Evolutionary conservation across 352 stramenopile genomes (phyloP), one percentile per base, ranked within the genome.

Genomic region (Globisporangium uncinulatum): DNA sequence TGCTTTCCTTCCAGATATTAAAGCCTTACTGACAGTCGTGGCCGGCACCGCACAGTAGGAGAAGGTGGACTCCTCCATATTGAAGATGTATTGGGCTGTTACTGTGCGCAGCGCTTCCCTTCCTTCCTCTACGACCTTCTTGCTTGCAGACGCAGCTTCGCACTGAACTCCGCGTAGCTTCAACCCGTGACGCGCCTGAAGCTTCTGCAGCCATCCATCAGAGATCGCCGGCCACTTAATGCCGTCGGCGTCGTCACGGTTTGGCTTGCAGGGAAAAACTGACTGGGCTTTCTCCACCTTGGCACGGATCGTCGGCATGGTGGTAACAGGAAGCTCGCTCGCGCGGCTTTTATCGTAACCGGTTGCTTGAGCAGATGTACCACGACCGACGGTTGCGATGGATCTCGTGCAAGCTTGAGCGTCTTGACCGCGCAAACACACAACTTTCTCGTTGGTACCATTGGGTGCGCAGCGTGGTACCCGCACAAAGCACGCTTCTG

Each of bases 51-150:
- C 29, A 15, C 52, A 57, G 3, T 44, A 57, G 13, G 36, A 57
- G 13, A 43, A 51, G 2, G 21, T 42, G 3, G 14, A 50, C 19
- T 51, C 31, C n/a, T 61, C 55, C 21, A 56, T 55, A 54, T 46
- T 31, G 29, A 20, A 55, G n/a, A 61, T n/a, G 55, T 46, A 61
- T 36, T 50, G 17, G 14, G 37, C 54, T 45, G 49, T 32, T 10
- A 45, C 43, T 31, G 21, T 21, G 32, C 32, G 19, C 4, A 58
- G 3, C 17, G 17, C 15, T 7, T 8, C 11, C 3, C 37, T 13
- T 34, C 53, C 19, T 20, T 32, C 11, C 37, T 58, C 7, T 5
- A 51, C 45, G 20, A 15, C 36, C 13, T 9, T 15, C n/a, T 37
- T 20, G 6, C n/a, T 51, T 2, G 21, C n/a, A 9, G 53, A 58